Conservation (phyloP, 2,329 filamentous ascomycete species). For the Beauveria pseudobassiana region DNA sequence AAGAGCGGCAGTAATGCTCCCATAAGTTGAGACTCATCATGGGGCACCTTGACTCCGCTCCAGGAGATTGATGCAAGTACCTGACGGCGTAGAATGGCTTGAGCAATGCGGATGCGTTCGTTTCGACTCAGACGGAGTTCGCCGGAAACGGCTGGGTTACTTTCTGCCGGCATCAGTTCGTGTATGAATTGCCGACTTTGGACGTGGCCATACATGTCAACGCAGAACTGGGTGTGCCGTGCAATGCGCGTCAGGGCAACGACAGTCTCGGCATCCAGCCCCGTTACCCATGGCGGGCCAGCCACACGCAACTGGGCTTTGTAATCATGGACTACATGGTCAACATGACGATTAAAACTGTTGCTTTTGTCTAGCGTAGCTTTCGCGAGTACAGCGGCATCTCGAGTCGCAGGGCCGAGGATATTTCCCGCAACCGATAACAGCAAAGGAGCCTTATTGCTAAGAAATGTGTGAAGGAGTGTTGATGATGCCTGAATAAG, state of each 20-base stretch:
- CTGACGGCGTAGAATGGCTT: not conserved
- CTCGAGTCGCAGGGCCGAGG: not conserved
- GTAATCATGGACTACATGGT: not conserved
- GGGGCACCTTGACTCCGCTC: no score
- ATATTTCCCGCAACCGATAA: not conserved
- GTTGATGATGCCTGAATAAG: not conserved
- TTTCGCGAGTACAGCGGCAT: not conserved
- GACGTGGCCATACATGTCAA: not conserved
- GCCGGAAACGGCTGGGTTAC: not conserved
- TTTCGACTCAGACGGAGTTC: not conserved
- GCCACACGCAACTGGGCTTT: not conserved
- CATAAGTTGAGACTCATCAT: no score
- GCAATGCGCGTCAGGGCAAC: not conserved
- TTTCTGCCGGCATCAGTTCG: not conserved
- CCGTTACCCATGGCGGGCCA: not conserved
- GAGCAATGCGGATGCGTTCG: not conserved
- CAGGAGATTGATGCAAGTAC: not conserved
- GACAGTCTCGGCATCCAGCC: not conserved
- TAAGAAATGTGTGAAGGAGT: not conserved
- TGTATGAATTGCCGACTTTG: not conserved
- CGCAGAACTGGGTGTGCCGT: not conserved
- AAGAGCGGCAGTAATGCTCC: no score
- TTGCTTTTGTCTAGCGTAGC: not conserved
- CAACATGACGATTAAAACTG: not conserved
- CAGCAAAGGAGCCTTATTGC: not conserved